These are phyloP conservation scores for Xenosphaeropsis pyriputrescens DNA, from an alignment of 2,329 filamentous ascomycete species.

Conservation along the genomic window DNA sequence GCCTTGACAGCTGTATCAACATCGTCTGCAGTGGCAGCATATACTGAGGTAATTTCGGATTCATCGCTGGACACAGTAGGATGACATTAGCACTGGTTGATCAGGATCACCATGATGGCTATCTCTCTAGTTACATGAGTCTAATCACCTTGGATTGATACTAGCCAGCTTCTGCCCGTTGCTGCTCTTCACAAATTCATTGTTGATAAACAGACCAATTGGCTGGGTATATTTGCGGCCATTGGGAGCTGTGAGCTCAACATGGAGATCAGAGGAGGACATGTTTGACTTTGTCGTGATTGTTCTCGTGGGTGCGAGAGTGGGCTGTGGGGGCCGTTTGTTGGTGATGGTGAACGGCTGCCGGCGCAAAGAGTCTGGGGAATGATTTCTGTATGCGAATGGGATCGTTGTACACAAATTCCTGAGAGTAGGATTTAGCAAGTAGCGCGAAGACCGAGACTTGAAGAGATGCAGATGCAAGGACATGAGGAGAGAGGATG, in stretches of 20 bases:
- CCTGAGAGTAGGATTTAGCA: no score
- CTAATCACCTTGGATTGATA: slow-evolving; percentile 52
- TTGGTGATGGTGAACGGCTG: no score
- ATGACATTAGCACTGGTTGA: slow-evolving; percentile 1
- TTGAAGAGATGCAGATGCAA: no score
- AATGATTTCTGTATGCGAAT: no score
- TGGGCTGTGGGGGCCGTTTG: no score
- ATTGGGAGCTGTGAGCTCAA: slow-evolving; percentile 62
- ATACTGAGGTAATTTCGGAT: slow-evolving; percentile 50
- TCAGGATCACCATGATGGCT: background rate
- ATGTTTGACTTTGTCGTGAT: no score
- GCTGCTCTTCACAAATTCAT: slow-evolving; percentile 59
- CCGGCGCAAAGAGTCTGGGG: no score
- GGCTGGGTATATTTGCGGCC: slow-evolving; percentile 59
- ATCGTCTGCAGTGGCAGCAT: slow-evolving; percentile 48
- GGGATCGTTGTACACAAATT: no score
- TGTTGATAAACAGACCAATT: slow-evolving; percentile 70
- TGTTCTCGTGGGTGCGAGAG: no score
- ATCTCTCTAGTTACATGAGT: background rate
- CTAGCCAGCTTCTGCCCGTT: slow-evolving; percentile 48
- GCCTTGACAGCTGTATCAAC: slow-evolving; percentile 53
- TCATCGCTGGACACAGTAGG: slow-evolving; percentile 26
- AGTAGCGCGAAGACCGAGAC: no score
- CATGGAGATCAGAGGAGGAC: slow-evolving; percentile 22
- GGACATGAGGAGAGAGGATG: no score